phyloP scores from a whole-genome alignment of 176 grass and related monocot species.

The Metroxylon sagu region DNA sequence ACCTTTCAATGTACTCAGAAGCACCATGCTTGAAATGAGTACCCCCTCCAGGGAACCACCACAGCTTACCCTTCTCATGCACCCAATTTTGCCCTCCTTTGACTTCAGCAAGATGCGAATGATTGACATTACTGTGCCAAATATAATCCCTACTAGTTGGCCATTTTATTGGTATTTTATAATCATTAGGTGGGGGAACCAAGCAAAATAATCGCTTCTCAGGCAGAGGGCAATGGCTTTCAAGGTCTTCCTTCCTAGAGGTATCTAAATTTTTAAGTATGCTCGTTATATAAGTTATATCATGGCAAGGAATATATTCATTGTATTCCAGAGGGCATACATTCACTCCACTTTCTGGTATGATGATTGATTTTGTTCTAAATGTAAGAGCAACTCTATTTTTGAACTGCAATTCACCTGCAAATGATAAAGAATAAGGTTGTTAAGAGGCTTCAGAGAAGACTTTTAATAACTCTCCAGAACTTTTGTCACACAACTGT shows the following conservation, averaged over 20 bases:
- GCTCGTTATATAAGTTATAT: constrained; percentile 33
- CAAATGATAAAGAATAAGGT: constrained; percentile 23
- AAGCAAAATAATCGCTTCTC: constrained; percentile 69
- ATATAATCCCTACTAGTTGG: constrained; percentile 78
- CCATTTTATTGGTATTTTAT: constrained; percentile 89
- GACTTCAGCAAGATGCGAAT: constrained; percentile 79
- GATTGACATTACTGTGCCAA: constrained; percentile 92
- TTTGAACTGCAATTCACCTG: constrained; percentile 37
- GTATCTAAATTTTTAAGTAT: constrained; percentile 37
- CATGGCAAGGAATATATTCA: constrained; percentile 76
- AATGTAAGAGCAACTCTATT: constrained; percentile 54
- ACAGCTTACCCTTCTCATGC: constrained; percentile 75
- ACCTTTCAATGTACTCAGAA: constrained; percentile 89
- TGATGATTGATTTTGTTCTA: constrained; percentile 22
- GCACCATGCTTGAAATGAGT: constrained; percentile 97
- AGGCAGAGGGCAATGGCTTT: constrained; percentile 56
- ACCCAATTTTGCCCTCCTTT: constrained; percentile 99
- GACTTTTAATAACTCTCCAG: too few species aligned
- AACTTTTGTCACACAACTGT: too few species aligned
- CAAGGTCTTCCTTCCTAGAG: constrained; percentile 65
- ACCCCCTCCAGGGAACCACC: constrained; percentile 97
- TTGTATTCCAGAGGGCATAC: constrained; percentile 75
- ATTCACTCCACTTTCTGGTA: constrained; percentile 57
- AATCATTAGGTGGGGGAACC: constrained; percentile 70
- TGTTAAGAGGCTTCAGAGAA: neutral